A percentile compares a stretch with the other conserved stretches of the same genome.
Evolutionary conservation across 257 asterid species (phyloP).

Genomic region (Jacaranda mimosifolia): DNA sequence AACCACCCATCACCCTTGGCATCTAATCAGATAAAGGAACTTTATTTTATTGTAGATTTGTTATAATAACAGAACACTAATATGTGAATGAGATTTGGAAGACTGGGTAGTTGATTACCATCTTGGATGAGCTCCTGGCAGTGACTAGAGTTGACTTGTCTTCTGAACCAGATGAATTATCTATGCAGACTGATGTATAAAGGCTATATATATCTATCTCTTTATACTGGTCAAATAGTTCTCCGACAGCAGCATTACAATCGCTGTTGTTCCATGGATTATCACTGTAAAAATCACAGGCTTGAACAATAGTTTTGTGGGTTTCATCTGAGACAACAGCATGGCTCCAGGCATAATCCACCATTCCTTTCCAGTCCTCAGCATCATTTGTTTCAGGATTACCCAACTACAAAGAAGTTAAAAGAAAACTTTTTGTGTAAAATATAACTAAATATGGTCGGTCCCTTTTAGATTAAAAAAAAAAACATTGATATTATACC

Average conservation of each 20-base stretch:
- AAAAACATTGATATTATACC: constrained; percentile 48
- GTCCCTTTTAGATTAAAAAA: background rate
- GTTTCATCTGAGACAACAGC: constrained; percentile 96
- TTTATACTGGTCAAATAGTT: constrained; percentile 66
- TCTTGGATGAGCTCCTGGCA: constrained; percentile 57
- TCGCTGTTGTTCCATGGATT: constrained; percentile 63
- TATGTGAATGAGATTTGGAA: background rate
- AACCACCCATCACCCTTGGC: constrained; percentile 85
- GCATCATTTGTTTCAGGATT: constrained; percentile 89
- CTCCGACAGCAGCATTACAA: constrained; percentile 66
- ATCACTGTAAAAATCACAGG: constrained; percentile 74
- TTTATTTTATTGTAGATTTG: background rate
- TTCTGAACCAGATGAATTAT: constrained; percentile 44
- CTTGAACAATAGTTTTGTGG: constrained; percentile 57
- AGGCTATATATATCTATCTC: constrained; percentile 92
- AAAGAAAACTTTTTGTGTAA: background rate
- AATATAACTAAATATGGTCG: background rate
- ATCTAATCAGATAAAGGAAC: constrained; percentile 42
- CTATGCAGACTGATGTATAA: constrained; percentile 73
- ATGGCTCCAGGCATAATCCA: constrained; percentile 98
- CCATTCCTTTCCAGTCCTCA: constrained; percentile 90
- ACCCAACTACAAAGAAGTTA: constrained; percentile 61
- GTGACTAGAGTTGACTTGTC: constrained; percentile 40
- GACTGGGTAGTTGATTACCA: constrained; percentile 44
- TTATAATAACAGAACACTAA: no score